Percentiles rank a stretch among this genome's conserved stretches.
Conservation (phyloP, 768 basidiomycete species). For the Nidula microcarpa region DNA sequence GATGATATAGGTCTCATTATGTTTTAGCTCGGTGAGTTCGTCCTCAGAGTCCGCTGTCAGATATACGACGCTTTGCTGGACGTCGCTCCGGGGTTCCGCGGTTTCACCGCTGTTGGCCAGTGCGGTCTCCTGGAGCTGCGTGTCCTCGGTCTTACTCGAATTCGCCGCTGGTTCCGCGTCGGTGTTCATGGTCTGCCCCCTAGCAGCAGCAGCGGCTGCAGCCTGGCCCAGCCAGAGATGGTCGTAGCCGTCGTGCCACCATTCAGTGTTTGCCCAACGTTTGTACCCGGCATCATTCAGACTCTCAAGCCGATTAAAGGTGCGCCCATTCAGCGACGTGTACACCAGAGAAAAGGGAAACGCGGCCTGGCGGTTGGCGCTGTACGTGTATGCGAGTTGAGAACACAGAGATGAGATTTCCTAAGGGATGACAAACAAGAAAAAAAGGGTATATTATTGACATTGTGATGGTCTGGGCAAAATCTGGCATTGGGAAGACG, state of each 20-base stretch:
- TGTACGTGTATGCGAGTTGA: slow-evolving; percentile 91
- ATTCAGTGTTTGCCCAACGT: slow-evolving; percentile 80
- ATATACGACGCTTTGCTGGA: slow-evolving; percentile 69
- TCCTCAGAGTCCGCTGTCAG: slow-evolving; percentile 92
- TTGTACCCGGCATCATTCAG: slow-evolving; percentile 65
- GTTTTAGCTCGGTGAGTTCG: slow-evolving; percentile 77
- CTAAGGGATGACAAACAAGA: slow-evolving; percentile 37
- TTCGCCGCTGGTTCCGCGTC: not conserved
- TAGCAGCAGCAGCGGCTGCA: slow-evolving; percentile 4
- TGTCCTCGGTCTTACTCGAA: not conserved
- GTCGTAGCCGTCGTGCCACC: slow-evolving; percentile 79
- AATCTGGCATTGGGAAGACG: not conserved
- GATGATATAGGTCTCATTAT: slow-evolving; percentile 89
- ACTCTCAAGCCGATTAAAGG: slow-evolving; percentile 59
- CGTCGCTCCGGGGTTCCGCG: slow-evolving; percentile 1
- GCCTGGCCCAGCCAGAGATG: slow-evolving; percentile 49
- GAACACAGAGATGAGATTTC: slow-evolving; percentile 88
- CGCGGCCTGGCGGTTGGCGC: slow-evolving; percentile 72
- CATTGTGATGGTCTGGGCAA: not conserved
- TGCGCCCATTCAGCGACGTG: slow-evolving; percentile 76
- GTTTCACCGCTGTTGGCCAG: not conserved
- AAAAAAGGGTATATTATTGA: slow-evolving; percentile 5
- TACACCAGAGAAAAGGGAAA: slow-evolving; percentile 74
- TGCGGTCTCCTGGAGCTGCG: not conserved
- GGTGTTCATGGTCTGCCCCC: not conserved